Evolutionary conservation across 1,284 basidiomycete species (phyloP).

Genomic region (Boletus sp.): DNA sequence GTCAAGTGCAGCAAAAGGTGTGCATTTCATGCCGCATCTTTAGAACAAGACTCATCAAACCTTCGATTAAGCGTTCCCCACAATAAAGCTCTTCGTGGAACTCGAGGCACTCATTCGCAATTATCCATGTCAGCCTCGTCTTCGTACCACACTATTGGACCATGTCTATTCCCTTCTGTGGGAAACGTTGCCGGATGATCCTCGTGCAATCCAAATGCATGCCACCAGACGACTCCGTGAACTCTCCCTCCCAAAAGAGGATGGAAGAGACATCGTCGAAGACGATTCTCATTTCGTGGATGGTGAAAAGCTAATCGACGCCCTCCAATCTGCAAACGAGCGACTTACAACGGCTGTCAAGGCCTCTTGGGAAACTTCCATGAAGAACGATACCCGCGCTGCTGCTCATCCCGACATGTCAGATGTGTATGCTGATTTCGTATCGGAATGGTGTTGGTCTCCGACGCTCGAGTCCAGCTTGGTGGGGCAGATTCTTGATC

Average conservation of each 20-base stretch:
- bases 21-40: constrained; percentile 13
- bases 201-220: constrained; percentile 49
- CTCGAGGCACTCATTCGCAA: constrained; percentile 51
- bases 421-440: constrained; percentile 53
- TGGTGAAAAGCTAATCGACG: constrained; percentile 52
- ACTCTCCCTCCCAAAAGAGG: constrained; percentile 10
- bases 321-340: constrained; percentile 55
- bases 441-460: constrained; percentile 50
- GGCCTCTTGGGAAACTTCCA: constrained; percentile 9
- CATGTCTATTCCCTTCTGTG: constrained; percentile 51
- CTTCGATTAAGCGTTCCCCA: constrained; percentile 48
- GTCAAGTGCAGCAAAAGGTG: constrained; percentile 61
- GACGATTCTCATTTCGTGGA: constrained; percentile 17
- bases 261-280: constrained; percentile 3
- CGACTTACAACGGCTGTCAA: constrained; percentile 39
- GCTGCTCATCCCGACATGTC: constrained; percentile 36
- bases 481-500: constrained; percentile 39
- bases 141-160: constrained; percentile 49
- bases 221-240: constrained; percentile 44
- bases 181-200: constrained; percentile 43
- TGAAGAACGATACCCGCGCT: constrained; percentile 7
- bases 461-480: constrained; percentile 47
- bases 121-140: constrained; percentile 49
- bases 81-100: constrained; percentile 53
- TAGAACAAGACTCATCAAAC: neutral